phyloP scores from a whole-genome alignment of 306 rosid genomes.

The Casuarina cunninghamiana region DNA sequence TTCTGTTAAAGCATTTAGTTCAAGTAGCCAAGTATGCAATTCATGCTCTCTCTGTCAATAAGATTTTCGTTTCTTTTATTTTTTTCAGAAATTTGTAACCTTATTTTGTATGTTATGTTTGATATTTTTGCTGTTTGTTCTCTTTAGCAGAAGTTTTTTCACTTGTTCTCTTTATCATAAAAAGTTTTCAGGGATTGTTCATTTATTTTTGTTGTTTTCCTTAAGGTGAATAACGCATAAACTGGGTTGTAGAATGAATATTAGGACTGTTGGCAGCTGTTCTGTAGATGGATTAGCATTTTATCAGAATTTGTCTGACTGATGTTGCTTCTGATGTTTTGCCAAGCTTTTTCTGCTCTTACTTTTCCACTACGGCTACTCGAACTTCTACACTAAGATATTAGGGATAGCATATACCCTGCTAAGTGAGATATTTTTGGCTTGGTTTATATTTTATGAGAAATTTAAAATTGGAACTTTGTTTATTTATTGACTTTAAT shows the following conservation, averaged over 20 bases:
- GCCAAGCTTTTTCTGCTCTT: too few relatives aligned
- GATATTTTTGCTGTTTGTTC: background rate
- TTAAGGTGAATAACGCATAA: background rate
- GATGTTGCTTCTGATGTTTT: background rate
- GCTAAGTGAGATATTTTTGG: background rate
- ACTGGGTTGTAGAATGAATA: too few relatives aligned
- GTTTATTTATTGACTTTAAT: too few relatives aligned
- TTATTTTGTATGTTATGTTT: background rate
- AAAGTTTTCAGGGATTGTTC: background rate
- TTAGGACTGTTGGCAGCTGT: background rate
- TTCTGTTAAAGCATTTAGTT: constrained; percentile 53
- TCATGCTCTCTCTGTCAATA: constrained; percentile 20
- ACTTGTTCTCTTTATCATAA: background rate
- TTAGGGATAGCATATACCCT: background rate
- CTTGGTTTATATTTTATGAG: too few relatives aligned
- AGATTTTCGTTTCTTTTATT: background rate
- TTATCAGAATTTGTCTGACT: background rate
- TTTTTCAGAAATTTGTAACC: too few relatives aligned
- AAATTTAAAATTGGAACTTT: too few relatives aligned
- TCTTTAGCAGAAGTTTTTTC: background rate
- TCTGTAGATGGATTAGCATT: background rate
- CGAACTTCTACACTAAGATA: background rate
- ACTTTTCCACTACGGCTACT: background rate
- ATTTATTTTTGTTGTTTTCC: too few relatives aligned
- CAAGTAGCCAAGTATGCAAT: constrained; percentile 61